Base-by-base conservation (phyloP, 345 rosid species). In the Rubroshorea leprosula region DNA sequence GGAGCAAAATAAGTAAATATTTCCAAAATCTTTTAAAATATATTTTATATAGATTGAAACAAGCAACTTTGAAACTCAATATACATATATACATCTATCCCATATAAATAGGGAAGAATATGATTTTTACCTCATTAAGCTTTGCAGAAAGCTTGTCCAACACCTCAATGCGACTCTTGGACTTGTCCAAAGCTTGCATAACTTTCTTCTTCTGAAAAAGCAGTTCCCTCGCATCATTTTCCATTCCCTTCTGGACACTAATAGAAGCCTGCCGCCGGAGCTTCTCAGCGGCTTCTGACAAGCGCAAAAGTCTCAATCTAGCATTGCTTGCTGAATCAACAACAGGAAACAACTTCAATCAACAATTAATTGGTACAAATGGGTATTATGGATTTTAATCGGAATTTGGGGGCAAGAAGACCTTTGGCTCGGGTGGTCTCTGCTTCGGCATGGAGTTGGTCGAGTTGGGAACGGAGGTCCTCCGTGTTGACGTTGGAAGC, bases 161-260 rank as follows among this genome's bases (percentile, higher is more conserved):
- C 78, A 87, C 69, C 58, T 76, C 86, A 55, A 88, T 84, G 52
- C 98, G 89, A 51, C 72, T 61, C 76, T 74, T 87, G 0, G 96
- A 84, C 62, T 75, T 83, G 62, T 88, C 92, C 58, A 91, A 68
- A 29, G 95, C 98, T 31, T 79, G 75, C 84, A 84, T 66, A 54
- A 91, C 86, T 72, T 76, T 91, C 76, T 85, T 83, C 85, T 88
- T 91, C 79, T 91, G 96, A 63, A 75, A 65, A 59, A 88, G 92
- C 21, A 85, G 55, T 17, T 85, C 86, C 69, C 88, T 80, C 5
- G 98, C 96, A 47, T 88, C 95, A 69, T 79, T 71, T 55, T 82
- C 96, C 61, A 78, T 80, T 31, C 96, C 95, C 5, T 68, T 79
- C 52, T 70, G 75, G 64, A 91, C 68, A 68, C 69, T 75, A 9